A percentile compares a stretch with the other conserved stretches of the same genome.
phyloP scores from a whole-genome alignment of 257 asterid genomes.

The Solanum bulbocastanum region DNA sequence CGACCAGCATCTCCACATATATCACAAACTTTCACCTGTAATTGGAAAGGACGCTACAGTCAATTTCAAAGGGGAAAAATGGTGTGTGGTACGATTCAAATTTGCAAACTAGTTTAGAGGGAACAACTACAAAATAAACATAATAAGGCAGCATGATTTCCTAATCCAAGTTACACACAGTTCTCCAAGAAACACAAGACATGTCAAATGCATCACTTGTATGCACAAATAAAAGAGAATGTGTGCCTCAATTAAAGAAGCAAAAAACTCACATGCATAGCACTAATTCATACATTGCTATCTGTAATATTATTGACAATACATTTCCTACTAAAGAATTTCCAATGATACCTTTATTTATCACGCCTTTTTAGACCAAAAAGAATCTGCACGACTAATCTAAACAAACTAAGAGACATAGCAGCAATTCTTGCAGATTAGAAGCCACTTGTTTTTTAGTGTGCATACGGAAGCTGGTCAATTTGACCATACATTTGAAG shows the following conservation, averaged over 20 bases:
- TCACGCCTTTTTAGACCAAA: not conserved
- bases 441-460: not conserved
- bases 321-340: not conserved
- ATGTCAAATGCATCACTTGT: not conserved
- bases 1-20: constrained; percentile 95
- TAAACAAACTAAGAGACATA: not conserved
- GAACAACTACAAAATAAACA: not conserved
- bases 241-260: not conserved
- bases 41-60: constrained; percentile 5
- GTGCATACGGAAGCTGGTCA: not conserved
- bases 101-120: not conserved
- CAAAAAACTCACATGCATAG: not conserved
- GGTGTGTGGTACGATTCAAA: not conserved
- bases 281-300: not conserved
- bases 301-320: not conserved
- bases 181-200: not conserved
- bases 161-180: not conserved
- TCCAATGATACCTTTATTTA: not conserved
- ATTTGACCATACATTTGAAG: not conserved
- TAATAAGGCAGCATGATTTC: not conserved
- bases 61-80: not conserved
- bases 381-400: not conserved
- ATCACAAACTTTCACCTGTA: constrained; percentile 93
- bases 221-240: not conserved
- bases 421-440: not conserved